Conservation (phyloP, 2,329 filamentous ascomycete species). For the Aspergillus sp. region DNA sequence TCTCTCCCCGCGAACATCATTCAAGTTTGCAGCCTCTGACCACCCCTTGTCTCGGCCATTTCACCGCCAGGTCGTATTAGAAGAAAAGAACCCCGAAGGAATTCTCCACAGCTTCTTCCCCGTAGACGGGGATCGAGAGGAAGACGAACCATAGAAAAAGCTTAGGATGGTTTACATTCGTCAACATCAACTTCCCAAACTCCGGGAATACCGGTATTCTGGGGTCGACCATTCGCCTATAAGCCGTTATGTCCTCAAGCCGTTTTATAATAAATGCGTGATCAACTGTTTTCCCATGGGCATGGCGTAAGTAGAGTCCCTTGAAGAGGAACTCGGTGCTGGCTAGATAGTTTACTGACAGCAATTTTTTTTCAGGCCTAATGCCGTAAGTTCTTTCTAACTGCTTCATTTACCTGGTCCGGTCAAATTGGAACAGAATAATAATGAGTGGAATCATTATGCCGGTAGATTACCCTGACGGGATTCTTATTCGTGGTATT, state of each 20-base stretch:
- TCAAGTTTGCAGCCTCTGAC: too few species aligned
- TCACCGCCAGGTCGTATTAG: too few species aligned
- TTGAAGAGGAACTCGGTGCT: constrained; percentile 5
- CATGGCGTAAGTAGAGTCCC: constrained; percentile 66
- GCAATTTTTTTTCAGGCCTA: constrained; percentile 33
- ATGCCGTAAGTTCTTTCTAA: constrained; percentile 38
- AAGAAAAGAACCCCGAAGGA: background rate
- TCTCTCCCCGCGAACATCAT: too few species aligned
- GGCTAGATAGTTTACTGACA: constrained; percentile 1
- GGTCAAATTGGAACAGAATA: background rate
- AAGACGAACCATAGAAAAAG: background rate
- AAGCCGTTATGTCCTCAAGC: constrained; percentile 92
- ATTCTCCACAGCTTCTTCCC: background rate
- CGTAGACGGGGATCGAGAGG: background rate
- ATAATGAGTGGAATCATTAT: constrained; percentile 10
- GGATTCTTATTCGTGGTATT: constrained; percentile 85
- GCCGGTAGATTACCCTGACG: constrained; percentile 69
- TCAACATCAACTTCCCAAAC: constrained; percentile 78
- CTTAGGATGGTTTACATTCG: constrained; percentile 86
- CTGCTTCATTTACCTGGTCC: background rate
- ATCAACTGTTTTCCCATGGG: constrained; percentile 92
- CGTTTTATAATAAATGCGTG: constrained; percentile 92
- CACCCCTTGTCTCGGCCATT: too few species aligned
- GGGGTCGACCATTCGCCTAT: constrained; percentile 84
- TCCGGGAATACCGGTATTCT: constrained; percentile 94